Conservation (phyloP, 2,329 filamentous ascomycete species). For the Hymenoscyphus repandus region DNA sequence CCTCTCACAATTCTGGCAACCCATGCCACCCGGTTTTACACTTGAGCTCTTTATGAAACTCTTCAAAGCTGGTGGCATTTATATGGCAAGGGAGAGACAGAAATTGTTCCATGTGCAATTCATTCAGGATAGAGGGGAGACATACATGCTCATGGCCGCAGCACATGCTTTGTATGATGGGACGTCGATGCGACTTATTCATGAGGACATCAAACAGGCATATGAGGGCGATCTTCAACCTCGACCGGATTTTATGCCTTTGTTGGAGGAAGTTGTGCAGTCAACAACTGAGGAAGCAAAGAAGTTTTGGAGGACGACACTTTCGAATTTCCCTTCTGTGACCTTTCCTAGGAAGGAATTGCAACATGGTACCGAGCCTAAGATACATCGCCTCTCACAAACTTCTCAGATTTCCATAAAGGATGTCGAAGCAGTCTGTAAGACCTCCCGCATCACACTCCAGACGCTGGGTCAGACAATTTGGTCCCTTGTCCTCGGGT, state of each 20-base stretch:
- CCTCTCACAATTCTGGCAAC: background rate
- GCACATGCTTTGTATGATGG: constrained; percentile 88
- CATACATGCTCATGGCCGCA: constrained; percentile 61
- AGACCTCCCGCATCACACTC: constrained; percentile 59
- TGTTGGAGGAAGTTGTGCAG: constrained; percentile 44
- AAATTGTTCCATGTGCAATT: constrained; percentile 47
- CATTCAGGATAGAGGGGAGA: constrained; percentile 29
- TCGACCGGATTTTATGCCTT: constrained; percentile 45
- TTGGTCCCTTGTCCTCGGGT: constrained; percentile 68
- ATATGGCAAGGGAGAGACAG: constrained; percentile 32
- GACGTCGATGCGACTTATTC: constrained; percentile 71
- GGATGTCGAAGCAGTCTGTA: constrained; percentile 56
- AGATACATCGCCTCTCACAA: constrained; percentile 40
- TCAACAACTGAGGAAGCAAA: constrained; percentile 39
- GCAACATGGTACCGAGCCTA: constrained; percentile 3
- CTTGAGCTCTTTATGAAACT: constrained; percentile 34
- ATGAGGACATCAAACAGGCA: constrained; percentile 61
- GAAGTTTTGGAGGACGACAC: constrained; percentile 66
- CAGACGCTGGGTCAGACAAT: constrained; percentile 73
- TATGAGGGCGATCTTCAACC: constrained; percentile 45
- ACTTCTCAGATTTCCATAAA: constrained; percentile 38
- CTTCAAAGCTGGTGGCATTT: constrained; percentile 36
- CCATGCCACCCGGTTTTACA: constrained; percentile 1
- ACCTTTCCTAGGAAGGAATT: constrained; percentile 34
- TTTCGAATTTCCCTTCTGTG: constrained; percentile 46